Percentiles rank a stretch among this genome's conserved stretches.
Conservation (phyloP, 176 grass and related monocot genomes). For the Urochloa ruziziensis region DNA sequence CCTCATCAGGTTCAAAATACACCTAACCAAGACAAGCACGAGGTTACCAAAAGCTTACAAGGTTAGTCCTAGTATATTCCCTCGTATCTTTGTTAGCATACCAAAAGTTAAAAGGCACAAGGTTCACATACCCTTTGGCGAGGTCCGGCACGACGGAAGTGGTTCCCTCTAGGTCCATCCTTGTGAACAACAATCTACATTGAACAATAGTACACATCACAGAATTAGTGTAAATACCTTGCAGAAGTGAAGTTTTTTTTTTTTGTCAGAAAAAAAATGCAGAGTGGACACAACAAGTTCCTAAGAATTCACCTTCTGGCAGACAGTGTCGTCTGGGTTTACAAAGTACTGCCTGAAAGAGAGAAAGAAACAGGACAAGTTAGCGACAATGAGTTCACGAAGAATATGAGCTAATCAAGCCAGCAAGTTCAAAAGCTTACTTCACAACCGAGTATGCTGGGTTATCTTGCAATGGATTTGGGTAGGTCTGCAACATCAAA, state of each 20-base stretch:
- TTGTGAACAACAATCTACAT: constrained; percentile 89
- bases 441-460: constrained; percentile 94
- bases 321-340: constrained; percentile 72
- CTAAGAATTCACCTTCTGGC: constrained; percentile 73
- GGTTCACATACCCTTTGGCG: constrained; percentile 63
- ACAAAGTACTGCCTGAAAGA: constrained; percentile 88
- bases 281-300: neutral
- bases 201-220: neutral
- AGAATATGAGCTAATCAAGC: neutral
- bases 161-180: constrained; percentile 70
- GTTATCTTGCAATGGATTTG: constrained; percentile 94
- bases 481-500: constrained; percentile 59
- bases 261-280: neutral
- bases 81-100: neutral
- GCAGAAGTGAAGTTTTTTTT: neutral
- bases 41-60: constrained; percentile 18
- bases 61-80: neutral
- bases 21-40: constrained; percentile 43
- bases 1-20: constrained; percentile 86
- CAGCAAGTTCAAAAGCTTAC: constrained; percentile 41
- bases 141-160: constrained; percentile 87
- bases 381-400: neutral
- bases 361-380: neutral
- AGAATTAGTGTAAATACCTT: neutral
- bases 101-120: neutral